A percentile compares a stretch with the other conserved stretches of the same genome.
Evolutionary conservation across 2,329 filamentous ascomycete genomes (phyloP).

Genomic region (Beauveria brongniartii): DNA sequence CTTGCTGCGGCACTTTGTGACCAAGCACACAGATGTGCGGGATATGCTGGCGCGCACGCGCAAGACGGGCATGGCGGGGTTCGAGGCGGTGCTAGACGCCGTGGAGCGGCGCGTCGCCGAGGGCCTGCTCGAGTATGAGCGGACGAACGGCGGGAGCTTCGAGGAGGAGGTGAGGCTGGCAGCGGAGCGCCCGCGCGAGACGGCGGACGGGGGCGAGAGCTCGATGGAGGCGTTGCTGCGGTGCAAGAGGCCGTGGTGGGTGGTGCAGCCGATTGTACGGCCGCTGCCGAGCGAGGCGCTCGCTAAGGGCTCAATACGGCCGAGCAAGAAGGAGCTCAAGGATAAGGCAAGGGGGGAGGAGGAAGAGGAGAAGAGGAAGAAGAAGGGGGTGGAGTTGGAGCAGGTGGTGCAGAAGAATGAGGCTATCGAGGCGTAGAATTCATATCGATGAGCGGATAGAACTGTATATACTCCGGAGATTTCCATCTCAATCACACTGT

Average conservation of each 20-base stretch:
- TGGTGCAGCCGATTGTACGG: constrained; percentile 79
- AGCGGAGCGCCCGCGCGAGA: constrained; percentile 23
- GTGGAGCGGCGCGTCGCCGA: constrained; percentile 68
- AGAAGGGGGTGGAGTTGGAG: constrained; percentile 25
- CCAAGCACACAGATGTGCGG: constrained; percentile 71
- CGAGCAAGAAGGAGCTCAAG: constrained; percentile 61
- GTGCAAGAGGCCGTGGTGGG: constrained; percentile 81
- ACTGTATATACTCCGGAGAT: background rate
- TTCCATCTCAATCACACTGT: background rate
- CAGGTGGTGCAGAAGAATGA: constrained; percentile 40
- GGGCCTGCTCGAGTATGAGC: constrained; percentile 61
- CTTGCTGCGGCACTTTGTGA: constrained; percentile 73
- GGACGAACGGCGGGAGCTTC: constrained; percentile 41
- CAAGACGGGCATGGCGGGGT: constrained; percentile 64
- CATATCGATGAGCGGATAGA: background rate
- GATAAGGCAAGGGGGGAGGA: constrained; percentile 24
- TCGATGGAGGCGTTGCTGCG: constrained; percentile 60
- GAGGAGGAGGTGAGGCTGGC: constrained; percentile 28
- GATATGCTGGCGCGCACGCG: constrained; percentile 68
- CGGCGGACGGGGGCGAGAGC: constrained; percentile 39
- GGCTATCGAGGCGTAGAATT: constrained; percentile 15
- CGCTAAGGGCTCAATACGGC: constrained; percentile 66
- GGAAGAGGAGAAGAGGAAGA: background rate
- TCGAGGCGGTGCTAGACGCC: constrained; percentile 66
- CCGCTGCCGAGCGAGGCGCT: constrained; percentile 83